phyloP scores from a whole-genome alignment of 495 filamentous ascomycete genomes.

The Xylaria bambusicola region DNA sequence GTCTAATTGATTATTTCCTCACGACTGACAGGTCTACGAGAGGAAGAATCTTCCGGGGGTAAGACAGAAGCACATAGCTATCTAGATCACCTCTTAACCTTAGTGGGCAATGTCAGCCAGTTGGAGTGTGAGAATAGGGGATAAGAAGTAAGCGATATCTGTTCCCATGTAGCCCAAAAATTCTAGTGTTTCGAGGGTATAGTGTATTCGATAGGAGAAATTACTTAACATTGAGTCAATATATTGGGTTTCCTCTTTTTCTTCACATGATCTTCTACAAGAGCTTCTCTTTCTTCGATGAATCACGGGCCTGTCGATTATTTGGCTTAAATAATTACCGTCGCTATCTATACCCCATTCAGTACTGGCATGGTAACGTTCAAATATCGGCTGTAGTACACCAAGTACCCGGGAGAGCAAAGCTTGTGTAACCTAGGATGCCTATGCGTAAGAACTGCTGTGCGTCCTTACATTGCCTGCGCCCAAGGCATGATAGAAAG shows the following conservation, averaged over 20 bases:
- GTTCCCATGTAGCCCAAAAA: too few relatives aligned
- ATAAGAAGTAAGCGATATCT: too few relatives aligned
- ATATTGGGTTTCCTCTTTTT: too few relatives aligned
- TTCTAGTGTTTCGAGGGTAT: too few relatives aligned
- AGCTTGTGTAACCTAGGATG: not conserved
- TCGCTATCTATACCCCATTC: not conserved
- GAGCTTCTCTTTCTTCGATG: too few relatives aligned
- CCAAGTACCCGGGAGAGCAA: not conserved
- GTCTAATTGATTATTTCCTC: conserved; percentile 34
- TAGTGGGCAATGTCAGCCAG: too few relatives aligned
- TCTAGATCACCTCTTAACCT: too few relatives aligned
- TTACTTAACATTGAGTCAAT: too few relatives aligned
- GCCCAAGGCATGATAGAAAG: not conserved
- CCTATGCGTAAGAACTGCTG: conserved; percentile 1
- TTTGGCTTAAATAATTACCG: not conserved
- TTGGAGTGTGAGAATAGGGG: too few relatives aligned
- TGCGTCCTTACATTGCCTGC: conserved; percentile 8
- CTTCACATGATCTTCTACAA: too few relatives aligned
- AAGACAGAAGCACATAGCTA: too few relatives aligned
- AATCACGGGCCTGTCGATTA: not conserved
- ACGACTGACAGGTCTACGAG: conserved; percentile 20
- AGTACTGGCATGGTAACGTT: not conserved
- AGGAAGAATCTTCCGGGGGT: conserved; percentile 14
- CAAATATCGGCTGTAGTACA: not conserved
- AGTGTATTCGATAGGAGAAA: too few relatives aligned